Percentiles rank a stretch among this genome's conserved stretches.
Conservation (phyloP, 306 rosid species). For the Quercus glauca region DNA sequence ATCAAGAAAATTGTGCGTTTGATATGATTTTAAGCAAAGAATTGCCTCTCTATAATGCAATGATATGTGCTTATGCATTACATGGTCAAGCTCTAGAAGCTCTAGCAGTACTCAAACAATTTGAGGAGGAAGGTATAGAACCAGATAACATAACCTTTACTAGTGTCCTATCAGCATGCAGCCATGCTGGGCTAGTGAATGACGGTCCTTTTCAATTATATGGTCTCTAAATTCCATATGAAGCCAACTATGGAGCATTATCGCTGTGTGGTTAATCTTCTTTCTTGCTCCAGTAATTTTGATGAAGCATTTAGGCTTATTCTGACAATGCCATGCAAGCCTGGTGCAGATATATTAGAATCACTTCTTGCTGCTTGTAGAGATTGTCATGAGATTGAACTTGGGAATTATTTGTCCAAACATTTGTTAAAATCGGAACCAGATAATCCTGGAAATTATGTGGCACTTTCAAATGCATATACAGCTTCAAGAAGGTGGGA, state of each 20-base stretch:
- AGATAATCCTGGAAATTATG: constrained; percentile 72
- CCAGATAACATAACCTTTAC: constrained; percentile 69
- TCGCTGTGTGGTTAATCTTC: constrained; percentile 66
- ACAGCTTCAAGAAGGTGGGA: constrained; percentile 71
- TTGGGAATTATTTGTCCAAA: constrained; percentile 49
- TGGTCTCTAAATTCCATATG: constrained; percentile 53
- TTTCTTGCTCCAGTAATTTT: constrained; percentile 47
- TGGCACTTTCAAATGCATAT: constrained; percentile 70
- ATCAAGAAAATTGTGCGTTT: constrained; percentile 52
- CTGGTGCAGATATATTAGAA: constrained; percentile 74
- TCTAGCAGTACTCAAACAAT: constrained; percentile 38
- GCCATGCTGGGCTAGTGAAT: constrained; percentile 56
- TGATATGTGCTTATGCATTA: constrained; percentile 70
- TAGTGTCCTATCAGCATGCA: constrained; percentile 59
- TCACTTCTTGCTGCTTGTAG: constrained; percentile 65
- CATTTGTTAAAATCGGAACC: constrained; percentile 58
- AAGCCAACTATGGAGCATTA: constrained; percentile 63
- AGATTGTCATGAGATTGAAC: constrained; percentile 51
- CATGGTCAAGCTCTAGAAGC: constrained; percentile 73
- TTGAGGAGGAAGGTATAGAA: constrained; percentile 41
- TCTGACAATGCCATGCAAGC: constrained; percentile 49
- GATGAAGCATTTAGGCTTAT: constrained; percentile 68
- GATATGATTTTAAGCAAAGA: constrained; percentile 42
- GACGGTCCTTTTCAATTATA: constrained; percentile 61
- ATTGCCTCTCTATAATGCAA: constrained; percentile 58